Percentiles rank a stretch among this genome's conserved stretches.
phyloP scores from a whole-genome alignment of 225 moss, liverwort and hornwort species.

The Pseudoscleropodium purum region DNA sequence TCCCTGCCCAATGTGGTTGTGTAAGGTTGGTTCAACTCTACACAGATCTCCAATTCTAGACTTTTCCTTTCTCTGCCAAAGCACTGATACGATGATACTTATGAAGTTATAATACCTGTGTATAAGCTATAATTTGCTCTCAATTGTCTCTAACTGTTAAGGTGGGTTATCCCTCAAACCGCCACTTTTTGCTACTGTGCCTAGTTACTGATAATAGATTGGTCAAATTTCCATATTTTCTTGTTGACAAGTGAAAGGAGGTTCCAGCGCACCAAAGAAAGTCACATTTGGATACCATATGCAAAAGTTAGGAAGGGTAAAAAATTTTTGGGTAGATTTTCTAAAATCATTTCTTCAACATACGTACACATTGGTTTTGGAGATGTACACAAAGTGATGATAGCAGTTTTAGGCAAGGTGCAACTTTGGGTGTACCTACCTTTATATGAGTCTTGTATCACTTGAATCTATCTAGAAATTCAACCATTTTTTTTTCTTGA shows the following conservation, averaged over 20 bases:
- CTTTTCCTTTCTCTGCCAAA: not conserved
- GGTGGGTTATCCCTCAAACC: too few relatives aligned
- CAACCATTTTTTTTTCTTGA: too few relatives aligned
- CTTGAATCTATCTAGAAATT: not conserved
- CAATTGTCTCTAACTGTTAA: not conserved
- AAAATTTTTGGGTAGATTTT: too few relatives aligned
- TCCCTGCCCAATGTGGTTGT: slow-evolving; percentile 52
- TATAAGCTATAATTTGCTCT: not conserved
- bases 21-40: slow-evolving; percentile 11
- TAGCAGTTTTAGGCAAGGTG: fast-evolving
- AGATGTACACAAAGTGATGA: too few relatives aligned
- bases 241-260: too few relatives aligned
- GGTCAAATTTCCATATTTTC: too few relatives aligned
- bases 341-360: too few relatives aligned
- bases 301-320: not conserved
- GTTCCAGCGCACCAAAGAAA: too few relatives aligned
- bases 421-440: not conserved
- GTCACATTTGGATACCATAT: fast-evolving
- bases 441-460: not conserved
- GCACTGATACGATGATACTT: not conserved
- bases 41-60: not conserved
- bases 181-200: too few relatives aligned
- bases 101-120: too few relatives aligned
- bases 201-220: too few relatives aligned
- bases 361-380: too few relatives aligned